Conservation (phyloP, 2,329 filamentous ascomycete genomes). For the Fusarium heterosporum region DNA sequence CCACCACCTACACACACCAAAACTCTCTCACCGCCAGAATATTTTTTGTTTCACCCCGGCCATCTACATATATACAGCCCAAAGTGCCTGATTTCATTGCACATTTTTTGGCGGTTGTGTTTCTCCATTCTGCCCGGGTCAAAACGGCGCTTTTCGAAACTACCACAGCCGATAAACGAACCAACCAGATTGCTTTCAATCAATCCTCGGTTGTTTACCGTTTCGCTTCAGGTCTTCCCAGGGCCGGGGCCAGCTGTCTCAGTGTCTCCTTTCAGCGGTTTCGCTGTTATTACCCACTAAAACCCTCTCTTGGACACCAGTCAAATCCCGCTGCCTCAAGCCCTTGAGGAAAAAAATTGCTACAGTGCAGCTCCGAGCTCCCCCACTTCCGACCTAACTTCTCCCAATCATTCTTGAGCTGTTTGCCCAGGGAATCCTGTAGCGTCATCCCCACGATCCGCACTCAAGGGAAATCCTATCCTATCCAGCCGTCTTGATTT, state of each 20-base stretch:
- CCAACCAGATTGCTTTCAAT: conserved; percentile 30
- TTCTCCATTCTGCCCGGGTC: conserved; percentile 9
- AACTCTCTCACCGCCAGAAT: conserved; percentile 22
- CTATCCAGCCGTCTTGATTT: conserved; percentile 34
- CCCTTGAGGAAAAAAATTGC: conserved; percentile 41
- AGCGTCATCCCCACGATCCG: conserved; percentile 50
- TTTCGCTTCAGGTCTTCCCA: conserved; percentile 23
- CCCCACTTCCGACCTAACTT: conserved; percentile 33
- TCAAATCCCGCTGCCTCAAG: conserved; percentile 38
- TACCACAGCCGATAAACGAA: conserved; percentile 31
- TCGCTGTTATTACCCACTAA: conserved; percentile 39
- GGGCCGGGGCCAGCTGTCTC: conserved; percentile 22
- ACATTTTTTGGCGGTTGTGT: conserved; percentile 4
- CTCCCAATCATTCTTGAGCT: conserved; percentile 44
- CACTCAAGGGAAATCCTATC: conserved; percentile 43
- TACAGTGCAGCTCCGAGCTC: conserved; percentile 40
- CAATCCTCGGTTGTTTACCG: conserved; percentile 19
- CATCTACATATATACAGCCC: conserved; percentile 25
- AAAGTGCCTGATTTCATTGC: conserved; percentile 25
- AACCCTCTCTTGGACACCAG: conserved; percentile 19
- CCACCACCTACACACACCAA: conserved; percentile 6
- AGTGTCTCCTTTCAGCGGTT: conserved; percentile 11
- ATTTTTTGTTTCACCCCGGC: conserved; percentile 24
- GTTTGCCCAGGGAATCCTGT: conserved; percentile 40
- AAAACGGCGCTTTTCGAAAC: conserved; percentile 18